Evolutionary conservation across 2,329 filamentous ascomycete genomes (phyloP), one percentile per base, ranked within the genome.

Genomic region (Aulographum hederae): DNA sequence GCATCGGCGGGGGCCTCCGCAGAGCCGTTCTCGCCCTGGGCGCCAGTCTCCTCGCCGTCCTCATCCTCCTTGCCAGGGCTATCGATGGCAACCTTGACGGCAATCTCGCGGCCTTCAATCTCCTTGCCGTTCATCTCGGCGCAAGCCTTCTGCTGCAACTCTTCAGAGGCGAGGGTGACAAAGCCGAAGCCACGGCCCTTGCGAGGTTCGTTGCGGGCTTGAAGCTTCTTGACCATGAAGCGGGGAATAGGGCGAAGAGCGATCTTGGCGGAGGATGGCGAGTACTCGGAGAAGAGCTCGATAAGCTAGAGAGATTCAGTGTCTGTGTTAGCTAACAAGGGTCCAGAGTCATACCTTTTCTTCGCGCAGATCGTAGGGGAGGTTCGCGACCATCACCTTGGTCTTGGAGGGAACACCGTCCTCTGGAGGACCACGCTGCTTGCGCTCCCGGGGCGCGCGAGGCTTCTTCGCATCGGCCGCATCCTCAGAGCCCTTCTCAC

Each of bases 191-290:
- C 89, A 66, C 89, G 89, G 39, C 89, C 89, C 77, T 98, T 98
- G 66, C 89, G 89, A 48, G 86, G 76, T 66, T 98, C 89, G 53
- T 85, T 85, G 54, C 89, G 86, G 50, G 86, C 85, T 65, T 93
- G 85, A 40, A 98, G 81, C 73, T 98, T 98, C 78, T 94, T 94
- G 63, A 98, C 89, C 89, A 98, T 98, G 69, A 95, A 98, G 50
- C 86, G 85, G 46, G 89, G 89, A 45, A 98, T 98, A 32, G 89
- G 89, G 48, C 89, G 86, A 46, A 98, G 81, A 43, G 89, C 89
- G 52, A 98, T 95, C 74, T 95, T 98, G 58, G 89, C 86, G 42
- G 84, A 91, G 45, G 78, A 77, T 39, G 89, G 89, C 53, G 84
- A 69, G 66, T 94, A 98, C 40, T 73, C 80, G 50, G 72, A 68